Base-by-base conservation (phyloP, 116 monocot genomes). In the Phalaenopsis hybrid region DNA sequence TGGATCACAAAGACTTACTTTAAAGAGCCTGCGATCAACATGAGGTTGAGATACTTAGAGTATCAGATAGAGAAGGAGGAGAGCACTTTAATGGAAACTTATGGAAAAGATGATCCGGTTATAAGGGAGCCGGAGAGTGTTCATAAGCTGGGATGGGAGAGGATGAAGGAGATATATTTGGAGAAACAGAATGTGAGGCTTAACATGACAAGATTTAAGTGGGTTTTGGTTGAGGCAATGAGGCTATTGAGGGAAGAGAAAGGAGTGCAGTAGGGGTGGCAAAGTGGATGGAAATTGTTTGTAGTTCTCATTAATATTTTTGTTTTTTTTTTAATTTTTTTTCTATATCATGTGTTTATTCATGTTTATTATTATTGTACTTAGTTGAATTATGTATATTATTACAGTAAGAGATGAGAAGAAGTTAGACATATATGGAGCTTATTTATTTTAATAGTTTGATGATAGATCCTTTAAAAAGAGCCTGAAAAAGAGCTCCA, bases 31-130 rank as follows among this genome's bases (percentile, higher is more conserved):
- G 73, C 91, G 5, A 81, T 48, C 18, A 85, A 67, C 6, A 87
- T 89, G 87, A 75, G 80, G 46, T 21, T 89, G 78, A 87, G 63
- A 74, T 87, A 91, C 59, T 55, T 91, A 80, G 85, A 89, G 82
- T 89, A 91, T 41, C 81, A 37, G 12, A 84, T 89, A 46, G 34
- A 48, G 31, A 78, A 59, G 75, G 87, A 87, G 6, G 91, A 91
- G 82, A 91, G 87, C 51, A 84, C 87, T 23, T 81, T 91, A 15
- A 45, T 80, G 17, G 86, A 91, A 8, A 34, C 80, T 33, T 91
- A 87, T 34, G 77, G 81, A 3, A 84, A 80, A 28, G 84, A 91
- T 55, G 73, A 89, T 45, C 78, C 84, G 25, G 85, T 86, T n/a
- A 78, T 89, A 28, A 85, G 31, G 25, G 87, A 91, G 63, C 89